Conservation (phyloP, 768 basidiomycete genomes). For the Panellus pusillus region DNA sequence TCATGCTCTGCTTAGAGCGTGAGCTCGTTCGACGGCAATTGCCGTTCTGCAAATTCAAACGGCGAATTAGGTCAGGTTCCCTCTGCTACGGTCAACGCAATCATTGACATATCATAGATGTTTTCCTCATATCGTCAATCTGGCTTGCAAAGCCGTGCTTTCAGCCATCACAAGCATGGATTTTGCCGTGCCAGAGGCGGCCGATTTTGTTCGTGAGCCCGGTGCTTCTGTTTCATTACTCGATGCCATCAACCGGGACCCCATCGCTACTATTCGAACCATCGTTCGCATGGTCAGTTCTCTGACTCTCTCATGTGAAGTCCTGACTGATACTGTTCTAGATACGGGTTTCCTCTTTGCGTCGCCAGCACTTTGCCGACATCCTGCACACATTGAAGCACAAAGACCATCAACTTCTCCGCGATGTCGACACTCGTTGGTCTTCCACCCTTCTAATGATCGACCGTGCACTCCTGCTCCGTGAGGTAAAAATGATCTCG, state of each 20-base stretch:
- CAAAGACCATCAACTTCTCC: constrained; percentile 28
- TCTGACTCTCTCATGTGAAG: not conserved
- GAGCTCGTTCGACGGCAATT: not conserved
- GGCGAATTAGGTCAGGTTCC: constrained; percentile 9
- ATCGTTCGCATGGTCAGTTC: constrained; percentile 25
- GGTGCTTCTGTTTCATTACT: constrained; percentile 4
- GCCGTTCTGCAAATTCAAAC: not conserved
- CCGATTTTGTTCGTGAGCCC: not conserved
- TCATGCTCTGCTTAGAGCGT: constrained; percentile 3
- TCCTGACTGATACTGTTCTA: constrained; percentile 3
- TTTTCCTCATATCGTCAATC: constrained; percentile 13
- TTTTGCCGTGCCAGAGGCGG: constrained; percentile 5
- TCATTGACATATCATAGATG: constrained; percentile 8
- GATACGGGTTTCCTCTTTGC: constrained; percentile 28
- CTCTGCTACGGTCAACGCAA: not conserved
- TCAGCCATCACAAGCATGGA: constrained; percentile 25
- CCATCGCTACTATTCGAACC: constrained; percentile 22
- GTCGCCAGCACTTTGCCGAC: constrained; percentile 24
- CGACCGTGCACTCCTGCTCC: constrained; percentile 26
- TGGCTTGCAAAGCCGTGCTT: constrained; percentile 21
- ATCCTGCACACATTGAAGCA: constrained; percentile 12
- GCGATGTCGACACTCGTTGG: constrained; percentile 32
- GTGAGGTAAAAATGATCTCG: constrained; percentile 21
- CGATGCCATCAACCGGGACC: constrained; percentile 18
- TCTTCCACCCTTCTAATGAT: constrained; percentile 33